phyloP scores from a whole-genome alignment of 345 rosid genomes.

The Melaleuca alternifolia region DNA sequence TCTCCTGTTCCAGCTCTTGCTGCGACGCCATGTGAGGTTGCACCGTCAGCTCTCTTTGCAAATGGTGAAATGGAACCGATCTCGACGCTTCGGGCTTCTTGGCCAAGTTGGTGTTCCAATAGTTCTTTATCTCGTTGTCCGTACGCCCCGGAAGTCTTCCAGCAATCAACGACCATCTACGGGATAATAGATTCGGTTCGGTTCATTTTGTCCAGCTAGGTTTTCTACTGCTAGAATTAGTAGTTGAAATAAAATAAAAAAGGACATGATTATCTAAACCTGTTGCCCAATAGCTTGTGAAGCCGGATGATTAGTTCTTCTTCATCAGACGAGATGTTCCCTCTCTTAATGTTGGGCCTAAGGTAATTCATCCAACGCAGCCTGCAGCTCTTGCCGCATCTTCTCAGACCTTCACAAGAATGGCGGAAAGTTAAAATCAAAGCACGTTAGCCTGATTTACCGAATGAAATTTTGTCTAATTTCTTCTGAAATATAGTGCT shows the following conservation, averaged over 20 bases:
- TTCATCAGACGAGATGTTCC: constrained; percentile 9
- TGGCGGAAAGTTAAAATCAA: background rate
- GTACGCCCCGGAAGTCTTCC: constrained; percentile 35
- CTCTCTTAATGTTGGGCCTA: constrained; percentile 2
- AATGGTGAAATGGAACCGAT: background rate
- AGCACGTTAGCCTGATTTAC: background rate
- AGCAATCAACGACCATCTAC: constrained; percentile 39
- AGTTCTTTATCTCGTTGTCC: constrained; percentile 33
- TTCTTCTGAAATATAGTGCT: background rate
- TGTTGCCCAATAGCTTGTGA: constrained; percentile 29
- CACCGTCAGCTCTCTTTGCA: background rate
- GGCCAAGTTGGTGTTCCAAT: constrained; percentile 28
- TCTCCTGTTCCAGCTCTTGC: background rate
- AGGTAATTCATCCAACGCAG: constrained; percentile 8
- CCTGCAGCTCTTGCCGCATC: constrained; percentile 11
- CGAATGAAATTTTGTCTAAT: background rate
- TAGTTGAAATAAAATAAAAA: background rate
- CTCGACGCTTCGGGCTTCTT: background rate
- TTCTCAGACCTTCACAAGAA: constrained; percentile 6
- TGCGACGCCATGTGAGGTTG: background rate
- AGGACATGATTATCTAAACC: background rate
- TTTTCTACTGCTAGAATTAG: background rate
- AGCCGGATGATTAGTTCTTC: constrained; percentile 29
- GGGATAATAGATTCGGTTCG: background rate
- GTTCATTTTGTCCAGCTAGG: background rate